These are phyloP conservation scores for Aureobasidium sp. DNA, from an alignment of 2,329 filamentous ascomycete species.

Conservation along the genomic window DNA sequence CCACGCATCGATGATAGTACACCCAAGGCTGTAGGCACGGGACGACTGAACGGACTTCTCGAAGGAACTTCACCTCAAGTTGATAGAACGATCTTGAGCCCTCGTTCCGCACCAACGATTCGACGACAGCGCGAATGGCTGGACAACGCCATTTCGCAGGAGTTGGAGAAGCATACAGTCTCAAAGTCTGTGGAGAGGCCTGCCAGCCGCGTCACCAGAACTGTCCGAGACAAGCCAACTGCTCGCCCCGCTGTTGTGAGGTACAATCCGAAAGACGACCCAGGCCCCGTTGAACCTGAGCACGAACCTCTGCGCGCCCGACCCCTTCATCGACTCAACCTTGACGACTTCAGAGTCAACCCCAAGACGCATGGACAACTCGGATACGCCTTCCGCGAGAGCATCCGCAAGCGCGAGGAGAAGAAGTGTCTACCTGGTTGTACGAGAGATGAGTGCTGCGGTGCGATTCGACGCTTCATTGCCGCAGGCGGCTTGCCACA, in stretches of 20 bases:
- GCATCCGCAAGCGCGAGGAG: conserved; percentile 61
- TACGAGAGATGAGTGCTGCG: conserved; percentile 68
- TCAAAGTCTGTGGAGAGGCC: background rate
- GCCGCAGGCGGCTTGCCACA: conserved; percentile 7
- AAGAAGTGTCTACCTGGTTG: conserved; percentile 67
- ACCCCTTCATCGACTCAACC: conserved; percentile 48
- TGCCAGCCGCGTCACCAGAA: background rate
- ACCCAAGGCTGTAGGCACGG: background rate
- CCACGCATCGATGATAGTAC: background rate
- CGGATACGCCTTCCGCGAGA: conserved; percentile 65
- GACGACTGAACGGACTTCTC: background rate
- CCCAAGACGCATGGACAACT: conserved; percentile 58
- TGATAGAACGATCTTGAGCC: conserved; percentile 10
- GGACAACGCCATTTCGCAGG: background rate
- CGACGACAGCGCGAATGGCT: background rate
- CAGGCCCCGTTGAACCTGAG: conserved; percentile 24
- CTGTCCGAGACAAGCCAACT: background rate
- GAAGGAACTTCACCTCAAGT: background rate
- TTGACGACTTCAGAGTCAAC: conserved; percentile 78
- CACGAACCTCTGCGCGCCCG: conserved; percentile 48
- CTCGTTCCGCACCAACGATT: background rate
- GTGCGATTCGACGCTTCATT: conserved; percentile 32
- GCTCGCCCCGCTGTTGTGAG: background rate
- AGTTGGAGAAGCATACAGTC: background rate
- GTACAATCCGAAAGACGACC: background rate